Base-by-base conservation (phyloP, 2,329 filamentous ascomycete genomes). In the Huntiella moniliformis region DNA sequence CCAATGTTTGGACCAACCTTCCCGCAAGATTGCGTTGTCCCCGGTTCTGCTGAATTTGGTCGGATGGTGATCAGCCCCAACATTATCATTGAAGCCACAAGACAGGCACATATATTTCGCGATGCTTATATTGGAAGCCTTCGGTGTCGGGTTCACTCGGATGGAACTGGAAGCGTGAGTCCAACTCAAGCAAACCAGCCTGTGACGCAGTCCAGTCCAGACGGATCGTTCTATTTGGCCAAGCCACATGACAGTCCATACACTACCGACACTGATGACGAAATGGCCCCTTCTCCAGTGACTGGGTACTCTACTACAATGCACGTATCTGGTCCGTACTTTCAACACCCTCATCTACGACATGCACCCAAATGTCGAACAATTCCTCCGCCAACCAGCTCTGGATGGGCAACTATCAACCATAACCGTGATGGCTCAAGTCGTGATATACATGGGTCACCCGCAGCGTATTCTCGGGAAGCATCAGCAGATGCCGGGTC, bases 1-100 rank as follows among this genome's bases (percentile, higher is more conserved):
- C 91, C 91, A 4, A 69, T 98, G 50, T 98, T 98, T 58, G 91
- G 91, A 0, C 72, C 77, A 10, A 71, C 76, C 36, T 98, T 98
- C 58, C 78, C 84, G 2, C 66, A 68, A 3, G 63, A 75, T 39
- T 98, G 91, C 58, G 63, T 79, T 11, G 68, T 63, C 1, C 75
- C 77, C 1, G 66, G 71, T n/a, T 67, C 77, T 33, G 63, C 71
- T n/a, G 68, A 70, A 11, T 84, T 76, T 57, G 72, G 68, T 8
- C 68, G 69, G 40, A 82, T 84, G 78, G 61, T 70, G 16, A 84
- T 87, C 54, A 67, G 73, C 46, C 64, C 64, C 2, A 57, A 60
- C 0, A 68, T 79, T 38, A 67, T 82, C 13, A 55, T 58, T 16
- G 59, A 65, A 11, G 72, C 76, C 3, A 68, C 68, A 0, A 55